Percentiles rank a stretch among this genome's conserved stretches.
Conservation (phyloP, 2,329 filamentous ascomycete genomes). For the Byssothecium circinans region DNA sequence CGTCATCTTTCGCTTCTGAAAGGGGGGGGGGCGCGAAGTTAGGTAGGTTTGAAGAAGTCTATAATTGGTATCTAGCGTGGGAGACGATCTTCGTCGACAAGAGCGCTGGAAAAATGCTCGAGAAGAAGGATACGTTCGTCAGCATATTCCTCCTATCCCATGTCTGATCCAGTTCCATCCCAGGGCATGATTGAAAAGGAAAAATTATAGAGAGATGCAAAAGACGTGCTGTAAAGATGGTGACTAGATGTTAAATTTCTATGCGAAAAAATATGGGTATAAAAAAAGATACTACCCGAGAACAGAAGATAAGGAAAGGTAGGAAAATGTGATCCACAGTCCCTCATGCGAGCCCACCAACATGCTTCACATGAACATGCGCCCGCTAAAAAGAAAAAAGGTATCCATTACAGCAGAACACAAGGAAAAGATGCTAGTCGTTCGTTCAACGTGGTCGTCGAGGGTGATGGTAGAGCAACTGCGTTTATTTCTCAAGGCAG, state of each 20-base stretch:
- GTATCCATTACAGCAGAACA: slow-evolving; percentile 1
- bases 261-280: not conserved
- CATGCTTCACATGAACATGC: slow-evolving; percentile 1
- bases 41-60: too few species aligned
- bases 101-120: too few species aligned
- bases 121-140: too few species aligned
- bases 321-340: slow-evolving; percentile 1
- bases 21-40: too few species aligned
- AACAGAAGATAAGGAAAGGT: slow-evolving; percentile 6
- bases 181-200: too few species aligned
- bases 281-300: too few species aligned
- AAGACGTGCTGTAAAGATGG: not conserved
- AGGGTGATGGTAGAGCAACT: not conserved
- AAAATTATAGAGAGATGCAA: not conserved
- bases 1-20: too few species aligned
- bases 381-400: not conserved
- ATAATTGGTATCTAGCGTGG: too few species aligned
- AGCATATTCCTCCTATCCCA: too few species aligned
- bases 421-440: not conserved
- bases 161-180: too few species aligned
- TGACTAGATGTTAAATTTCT: not conserved
- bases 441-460: not conserved
- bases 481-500: slow-evolving; percentile 29
- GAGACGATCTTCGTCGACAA: too few species aligned
- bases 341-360: slow-evolving; percentile 7